Conservation (phyloP, 192 early-diverging fungal genomes). For the Oehlia diaphana region DNA sequence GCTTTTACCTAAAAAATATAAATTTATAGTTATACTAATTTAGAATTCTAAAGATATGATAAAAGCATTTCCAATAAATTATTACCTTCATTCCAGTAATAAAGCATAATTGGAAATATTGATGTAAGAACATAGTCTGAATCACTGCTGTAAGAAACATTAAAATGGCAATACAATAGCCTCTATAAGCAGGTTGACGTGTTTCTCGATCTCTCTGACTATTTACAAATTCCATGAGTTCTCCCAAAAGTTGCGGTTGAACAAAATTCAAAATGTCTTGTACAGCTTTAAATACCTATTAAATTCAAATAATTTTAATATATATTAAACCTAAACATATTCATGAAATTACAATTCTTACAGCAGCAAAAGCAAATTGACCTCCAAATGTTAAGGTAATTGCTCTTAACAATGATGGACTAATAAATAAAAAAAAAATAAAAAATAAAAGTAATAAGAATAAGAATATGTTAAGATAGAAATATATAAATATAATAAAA, state of each 20-base stretch:
- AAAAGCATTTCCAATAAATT: no score
- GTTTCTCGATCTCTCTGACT: conserved; percentile 55
- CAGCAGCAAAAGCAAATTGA: conserved; percentile 68
- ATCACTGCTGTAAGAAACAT: conserved; percentile 76
- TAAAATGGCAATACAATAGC: conserved; percentile 76
- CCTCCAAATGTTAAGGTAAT: conserved; percentile 60
- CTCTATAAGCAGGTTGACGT: conserved; percentile 63
- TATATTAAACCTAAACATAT: background rate
- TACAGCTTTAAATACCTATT: conserved; percentile 65
- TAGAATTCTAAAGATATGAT: background rate
- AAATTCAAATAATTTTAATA: background rate
- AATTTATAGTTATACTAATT: background rate
- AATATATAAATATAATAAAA: background rate
- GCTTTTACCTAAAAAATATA: conserved; percentile 48
- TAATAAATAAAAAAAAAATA: conserved; percentile 23
- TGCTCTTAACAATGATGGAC: conserved; percentile 75
- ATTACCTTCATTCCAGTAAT: conserved; percentile 66
- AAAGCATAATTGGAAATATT: conserved; percentile 86
- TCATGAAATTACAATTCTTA: conserved; percentile 16
- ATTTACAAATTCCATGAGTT: conserved; percentile 68
- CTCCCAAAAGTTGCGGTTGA: conserved; percentile 76
- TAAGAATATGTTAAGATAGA: background rate
- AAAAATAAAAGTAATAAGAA: background rate
- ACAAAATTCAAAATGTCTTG: conserved; percentile 78
- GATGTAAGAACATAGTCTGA: conserved; percentile 83